A percentile compares a stretch with the other conserved stretches of the same genome.
phyloP scores from a whole-genome alignment of 2,329 filamentous ascomycete genomes.

The Colletotrichum nymphaeae region DNA sequence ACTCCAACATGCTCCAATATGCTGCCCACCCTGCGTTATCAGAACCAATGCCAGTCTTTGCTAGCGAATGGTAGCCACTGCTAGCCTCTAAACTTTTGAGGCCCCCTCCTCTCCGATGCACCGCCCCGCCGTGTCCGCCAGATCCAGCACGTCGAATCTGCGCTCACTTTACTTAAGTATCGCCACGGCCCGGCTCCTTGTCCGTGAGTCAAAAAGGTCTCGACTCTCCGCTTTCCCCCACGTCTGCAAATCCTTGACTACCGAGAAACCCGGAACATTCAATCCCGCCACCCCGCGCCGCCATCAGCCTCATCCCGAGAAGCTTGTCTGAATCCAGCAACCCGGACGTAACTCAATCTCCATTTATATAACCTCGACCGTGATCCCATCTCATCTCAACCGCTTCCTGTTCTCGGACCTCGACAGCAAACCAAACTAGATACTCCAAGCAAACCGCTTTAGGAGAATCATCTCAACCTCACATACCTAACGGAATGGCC shows the following conservation, averaged over 20 bases:
- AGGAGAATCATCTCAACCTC: background rate
- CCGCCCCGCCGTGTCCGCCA: constrained; percentile 31
- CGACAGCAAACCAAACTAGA: background rate
- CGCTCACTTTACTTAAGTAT: constrained; percentile 30
- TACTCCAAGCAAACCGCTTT: background rate
- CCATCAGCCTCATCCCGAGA: constrained; percentile 16
- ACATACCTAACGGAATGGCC: constrained; percentile 29
- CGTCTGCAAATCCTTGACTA: background rate
- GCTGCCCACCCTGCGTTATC: constrained; percentile 18
- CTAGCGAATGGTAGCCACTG: background rate
- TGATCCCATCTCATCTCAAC: background rate
- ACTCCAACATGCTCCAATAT: background rate
- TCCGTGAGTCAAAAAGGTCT: constrained; percentile 19
- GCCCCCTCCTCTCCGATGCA: constrained; percentile 28
- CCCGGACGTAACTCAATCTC: constrained; percentile 4
- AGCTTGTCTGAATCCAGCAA: constrained; percentile 4
- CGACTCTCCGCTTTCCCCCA: constrained; percentile 15
- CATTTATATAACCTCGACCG: background rate
- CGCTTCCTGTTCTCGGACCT: background rate
- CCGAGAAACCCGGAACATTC: constrained; percentile 7
- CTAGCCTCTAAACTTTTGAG: constrained; percentile 27
- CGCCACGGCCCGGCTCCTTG: constrained; percentile 25
- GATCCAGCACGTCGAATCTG: constrained; percentile 10
- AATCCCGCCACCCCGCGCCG: constrained; percentile 14
- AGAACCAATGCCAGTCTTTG: constrained; percentile 9